Conservation (phyloP, 441 rosid species). For the Populus hybrid region DNA sequence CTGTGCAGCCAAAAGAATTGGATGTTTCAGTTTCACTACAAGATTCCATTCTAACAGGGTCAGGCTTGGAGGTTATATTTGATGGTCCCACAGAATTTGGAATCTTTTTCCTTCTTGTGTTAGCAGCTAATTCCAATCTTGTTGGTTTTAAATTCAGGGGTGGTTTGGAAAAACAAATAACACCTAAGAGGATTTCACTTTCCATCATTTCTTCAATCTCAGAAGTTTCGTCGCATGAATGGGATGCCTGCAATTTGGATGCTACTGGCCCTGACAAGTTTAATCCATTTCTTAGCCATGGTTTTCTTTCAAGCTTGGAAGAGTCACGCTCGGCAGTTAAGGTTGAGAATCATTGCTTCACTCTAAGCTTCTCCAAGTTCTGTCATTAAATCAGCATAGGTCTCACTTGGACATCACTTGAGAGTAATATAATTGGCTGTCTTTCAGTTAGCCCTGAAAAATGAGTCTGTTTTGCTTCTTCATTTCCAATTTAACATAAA, state of each 20-base stretch:
- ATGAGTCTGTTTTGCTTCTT: neutral
- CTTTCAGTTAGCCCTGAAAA: neutral
- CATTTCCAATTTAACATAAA: neutral
- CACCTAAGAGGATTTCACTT: slow-evolving; percentile 43
- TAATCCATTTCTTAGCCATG: slow-evolving; percentile 82
- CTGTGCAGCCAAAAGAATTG: slow-evolving; percentile 41
- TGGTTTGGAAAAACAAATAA: slow-evolving; percentile 18
- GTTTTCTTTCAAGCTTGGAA: slow-evolving; percentile 87
- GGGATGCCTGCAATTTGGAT: slow-evolving; percentile 87
- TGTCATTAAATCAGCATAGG: neutral
- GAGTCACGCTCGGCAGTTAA: slow-evolving; percentile 63
- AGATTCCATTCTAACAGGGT: slow-evolving; percentile 46
- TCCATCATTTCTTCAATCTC: slow-evolving; percentile 70
- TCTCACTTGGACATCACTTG: slow-evolving; percentile 3
- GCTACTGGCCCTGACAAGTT: slow-evolving; percentile 58
- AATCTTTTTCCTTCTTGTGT: neutral
- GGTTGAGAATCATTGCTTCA: slow-evolving; percentile 36
- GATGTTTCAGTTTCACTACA: slow-evolving; percentile 48
- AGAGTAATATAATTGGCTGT: neutral
- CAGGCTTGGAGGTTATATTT: slow-evolving; percentile 51
- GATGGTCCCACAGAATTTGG: slow-evolving; percentile 5
- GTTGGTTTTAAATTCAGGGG: slow-evolving; percentile 36
- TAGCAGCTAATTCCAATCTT: slow-evolving; percentile 10
- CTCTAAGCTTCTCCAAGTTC: neutral
- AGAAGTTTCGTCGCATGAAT: slow-evolving; percentile 58